phyloP scores from a whole-genome alignment of 768 basidiomycete species.

The Kwoniella heveanensis region DNA sequence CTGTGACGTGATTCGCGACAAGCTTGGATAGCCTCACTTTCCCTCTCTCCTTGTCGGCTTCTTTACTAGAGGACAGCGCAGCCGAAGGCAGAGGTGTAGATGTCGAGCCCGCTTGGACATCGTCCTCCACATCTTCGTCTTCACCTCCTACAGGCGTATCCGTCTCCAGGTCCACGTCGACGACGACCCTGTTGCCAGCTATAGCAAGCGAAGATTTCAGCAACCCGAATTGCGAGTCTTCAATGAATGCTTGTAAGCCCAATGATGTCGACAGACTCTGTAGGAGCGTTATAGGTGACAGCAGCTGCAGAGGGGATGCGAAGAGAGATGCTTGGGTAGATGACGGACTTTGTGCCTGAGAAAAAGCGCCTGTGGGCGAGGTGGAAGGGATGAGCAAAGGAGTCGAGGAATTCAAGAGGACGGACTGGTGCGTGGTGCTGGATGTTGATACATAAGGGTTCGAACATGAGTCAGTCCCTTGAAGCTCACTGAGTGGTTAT shows the following conservation, averaged over 20 bases:
- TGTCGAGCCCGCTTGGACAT: not conserved
- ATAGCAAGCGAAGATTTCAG: slow-evolving; percentile 43
- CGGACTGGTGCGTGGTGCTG: slow-evolving; percentile 32
- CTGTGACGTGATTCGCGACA: slow-evolving; percentile 35
- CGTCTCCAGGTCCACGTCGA: slow-evolving; percentile 47
- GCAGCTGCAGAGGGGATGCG: slow-evolving; percentile 22
- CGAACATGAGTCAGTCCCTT: too few relatives aligned
- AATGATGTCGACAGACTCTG: slow-evolving; percentile 27
- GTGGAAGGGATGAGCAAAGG: not conserved
- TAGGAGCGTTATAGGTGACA: slow-evolving; percentile 33
- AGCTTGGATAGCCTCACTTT: slow-evolving; percentile 36
- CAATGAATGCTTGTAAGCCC: slow-evolving; percentile 43
- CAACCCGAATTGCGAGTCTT: slow-evolving; percentile 51
- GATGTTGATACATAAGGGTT: too few relatives aligned
- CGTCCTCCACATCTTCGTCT: slow-evolving; percentile 25
- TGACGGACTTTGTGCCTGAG: not conserved
- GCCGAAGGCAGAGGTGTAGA: not conserved
- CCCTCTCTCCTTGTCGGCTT: slow-evolving; percentile 20
- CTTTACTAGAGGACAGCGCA: not conserved
- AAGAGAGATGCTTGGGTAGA: slow-evolving; percentile 6
- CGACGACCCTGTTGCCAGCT: slow-evolving; percentile 42
- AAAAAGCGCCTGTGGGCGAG: not conserved
- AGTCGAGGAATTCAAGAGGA: slow-evolving; percentile 1
- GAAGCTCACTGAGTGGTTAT: too few relatives aligned
- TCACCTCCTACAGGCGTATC: slow-evolving; percentile 28